These are phyloP conservation scores for Teunomyces barrocoloradensis DNA, from an alignment of 805 yeast genomes.

Conservation along the genomic window DNA sequence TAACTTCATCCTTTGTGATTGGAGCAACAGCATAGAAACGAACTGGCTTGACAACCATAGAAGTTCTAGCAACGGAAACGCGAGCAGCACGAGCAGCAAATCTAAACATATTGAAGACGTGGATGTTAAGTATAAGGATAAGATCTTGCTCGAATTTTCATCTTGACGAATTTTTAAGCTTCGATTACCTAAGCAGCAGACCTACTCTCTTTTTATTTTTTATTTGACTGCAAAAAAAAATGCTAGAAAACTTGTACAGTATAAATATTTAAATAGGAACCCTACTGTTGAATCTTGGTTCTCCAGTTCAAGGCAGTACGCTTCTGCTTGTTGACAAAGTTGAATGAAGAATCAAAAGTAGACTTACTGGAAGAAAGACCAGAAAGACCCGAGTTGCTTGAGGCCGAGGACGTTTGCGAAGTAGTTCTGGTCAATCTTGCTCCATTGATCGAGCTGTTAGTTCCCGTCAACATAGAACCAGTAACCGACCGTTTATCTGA, in stretches of 20 bases:
- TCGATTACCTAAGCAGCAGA: slow-evolving; percentile 2
- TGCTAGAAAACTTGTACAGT: not conserved
- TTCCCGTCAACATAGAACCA: slow-evolving; percentile 13
- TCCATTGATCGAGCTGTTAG: slow-evolving; percentile 13
- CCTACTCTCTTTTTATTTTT: not conserved
- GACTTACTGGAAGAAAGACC: slow-evolving; percentile 23
- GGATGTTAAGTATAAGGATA: not conserved
- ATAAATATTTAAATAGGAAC: not conserved
- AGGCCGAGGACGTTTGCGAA: slow-evolving; percentile 18
- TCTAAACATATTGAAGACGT: slow-evolving; percentile 45
- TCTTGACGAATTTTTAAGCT: not conserved
- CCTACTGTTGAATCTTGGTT: slow-evolving; percentile 6
- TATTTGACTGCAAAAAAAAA: not conserved
- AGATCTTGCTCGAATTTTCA: not conserved
- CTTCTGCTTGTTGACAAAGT: slow-evolving; percentile 16
- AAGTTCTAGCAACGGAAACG: slow-evolving; percentile 32
- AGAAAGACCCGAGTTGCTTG: slow-evolving; percentile 27
- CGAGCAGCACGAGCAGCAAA: slow-evolving; percentile 46
- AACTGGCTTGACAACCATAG: slow-evolving; percentile 29
- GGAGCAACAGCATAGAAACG: slow-evolving; percentile 63
- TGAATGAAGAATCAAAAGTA: slow-evolving; percentile 9
- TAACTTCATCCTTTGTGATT: slow-evolving; percentile 73
- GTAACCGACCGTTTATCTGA: slow-evolving; percentile 21
- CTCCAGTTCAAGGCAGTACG: slow-evolving; percentile 42
- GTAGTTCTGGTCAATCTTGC: slow-evolving; percentile 24